phyloP scores from a whole-genome alignment of 306 rosid species.

The Quercus parvula region DNA sequence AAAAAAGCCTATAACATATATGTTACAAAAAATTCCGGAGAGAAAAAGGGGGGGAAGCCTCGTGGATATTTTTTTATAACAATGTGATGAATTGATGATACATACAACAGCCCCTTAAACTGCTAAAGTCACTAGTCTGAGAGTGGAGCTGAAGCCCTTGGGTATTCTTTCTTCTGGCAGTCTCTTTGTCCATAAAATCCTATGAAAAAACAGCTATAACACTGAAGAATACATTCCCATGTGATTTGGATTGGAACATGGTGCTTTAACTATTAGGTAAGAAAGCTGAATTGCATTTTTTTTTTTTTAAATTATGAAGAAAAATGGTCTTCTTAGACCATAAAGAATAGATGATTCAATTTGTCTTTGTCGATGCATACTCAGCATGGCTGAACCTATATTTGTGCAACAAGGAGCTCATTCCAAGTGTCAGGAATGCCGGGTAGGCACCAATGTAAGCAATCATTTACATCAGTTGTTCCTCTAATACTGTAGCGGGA shows the following conservation, averaged over 20 bases:
- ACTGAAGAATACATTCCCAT: neutral
- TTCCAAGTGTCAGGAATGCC: conserved; percentile 96
- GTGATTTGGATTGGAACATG: neutral
- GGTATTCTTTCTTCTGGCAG: neutral
- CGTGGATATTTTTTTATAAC: neutral
- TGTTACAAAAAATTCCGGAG: neutral
- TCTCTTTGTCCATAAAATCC: neutral
- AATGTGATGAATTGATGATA: neutral
- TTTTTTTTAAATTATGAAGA: neutral
- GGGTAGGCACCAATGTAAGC: conserved; percentile 96
- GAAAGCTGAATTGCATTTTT: conserved; percentile 11
- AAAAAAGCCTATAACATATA: neutral
- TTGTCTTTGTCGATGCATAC: neutral
- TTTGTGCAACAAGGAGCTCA: conserved; percentile 77
- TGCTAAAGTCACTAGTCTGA: neutral
- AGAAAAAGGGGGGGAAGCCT: neutral
- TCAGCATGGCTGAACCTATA: conserved; percentile 32
- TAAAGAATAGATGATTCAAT: conserved; percentile 30
- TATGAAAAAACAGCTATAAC: neutral
- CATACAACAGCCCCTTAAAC: neutral
- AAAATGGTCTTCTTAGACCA: conserved; percentile 33
- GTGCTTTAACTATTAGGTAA: conserved; percentile 12
- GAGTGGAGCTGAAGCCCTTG: neutral
- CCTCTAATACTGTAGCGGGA: conserved; percentile 68
- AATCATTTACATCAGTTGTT: conserved; percentile 55